Percentiles rank a stretch among this genome's conserved stretches.
These are phyloP conservation scores for Penicillium coprophilum DNA, from an alignment of 495 filamentous ascomycete genomes.

Conservation along the genomic window DNA sequence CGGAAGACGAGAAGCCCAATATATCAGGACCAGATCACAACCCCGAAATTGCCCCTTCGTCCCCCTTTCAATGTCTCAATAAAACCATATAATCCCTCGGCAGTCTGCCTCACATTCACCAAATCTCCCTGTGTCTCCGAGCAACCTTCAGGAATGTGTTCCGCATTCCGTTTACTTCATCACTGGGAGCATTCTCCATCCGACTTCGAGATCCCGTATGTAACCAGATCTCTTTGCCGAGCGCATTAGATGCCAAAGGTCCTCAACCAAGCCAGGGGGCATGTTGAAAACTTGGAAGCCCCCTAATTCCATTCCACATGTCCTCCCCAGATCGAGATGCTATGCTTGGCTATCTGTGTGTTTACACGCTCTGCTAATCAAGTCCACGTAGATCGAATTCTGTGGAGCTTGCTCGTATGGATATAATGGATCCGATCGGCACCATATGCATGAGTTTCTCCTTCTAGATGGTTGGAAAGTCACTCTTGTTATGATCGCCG, in stretches of 20 bases:
- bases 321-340: conserved; percentile 14
- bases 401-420: neutral
- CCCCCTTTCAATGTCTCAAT: conserved; percentile 3
- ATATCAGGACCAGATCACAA: neutral
- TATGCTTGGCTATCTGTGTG: conserved; percentile 20
- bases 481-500: conserved; percentile 16
- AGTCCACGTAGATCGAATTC: neutral
- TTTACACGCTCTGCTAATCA: conserved; percentile 12
- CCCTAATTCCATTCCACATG: conserved; percentile 27
- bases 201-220: conserved; percentile 8
- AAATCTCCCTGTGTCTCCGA: neutral
- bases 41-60: neutral
- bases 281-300: conserved; percentile 1
- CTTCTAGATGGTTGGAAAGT: conserved; percentile 13
- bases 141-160: conserved; percentile 19
- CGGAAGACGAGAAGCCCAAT: neutral
- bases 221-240: conserved; percentile 6
- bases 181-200: conserved; percentile 20
- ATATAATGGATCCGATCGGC: conserved; percentile 31
- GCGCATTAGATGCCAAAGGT: neutral
- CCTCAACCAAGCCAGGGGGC: conserved; percentile 4
- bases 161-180: conserved; percentile 19
- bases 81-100: neutral
- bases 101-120: conserved; percentile 10
- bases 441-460: conserved; percentile 9